Conservation (phyloP, 257 asterid genomes). For the Haberlea rhodopensis region DNA sequence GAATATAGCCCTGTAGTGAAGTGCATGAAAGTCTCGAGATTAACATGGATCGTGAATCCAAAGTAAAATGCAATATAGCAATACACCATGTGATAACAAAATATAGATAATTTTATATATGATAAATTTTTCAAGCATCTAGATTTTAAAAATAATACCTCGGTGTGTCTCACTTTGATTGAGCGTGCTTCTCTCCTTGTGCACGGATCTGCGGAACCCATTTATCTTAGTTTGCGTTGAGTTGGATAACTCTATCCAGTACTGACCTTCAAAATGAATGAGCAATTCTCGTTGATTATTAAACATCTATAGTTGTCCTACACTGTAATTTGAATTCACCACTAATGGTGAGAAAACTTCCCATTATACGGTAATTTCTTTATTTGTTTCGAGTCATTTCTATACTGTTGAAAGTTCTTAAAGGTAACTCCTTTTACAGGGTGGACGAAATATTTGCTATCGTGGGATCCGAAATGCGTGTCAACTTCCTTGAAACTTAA, state of each 20-base stretch:
- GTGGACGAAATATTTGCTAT: slow-evolving; percentile 55
- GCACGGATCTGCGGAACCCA: background rate
- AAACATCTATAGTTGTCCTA: background rate
- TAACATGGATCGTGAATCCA: background rate
- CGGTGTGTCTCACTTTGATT: background rate
- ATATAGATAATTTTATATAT: too few species aligned
- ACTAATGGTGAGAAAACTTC: background rate
- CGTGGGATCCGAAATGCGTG: slow-evolving; percentile 65
- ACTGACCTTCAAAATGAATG: background rate
- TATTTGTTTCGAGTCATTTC: background rate
- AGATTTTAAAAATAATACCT: background rate
- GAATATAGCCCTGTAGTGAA: too few species aligned
- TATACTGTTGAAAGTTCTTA: background rate
- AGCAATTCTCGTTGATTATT: background rate
- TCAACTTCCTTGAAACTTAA: slow-evolving; percentile 40
- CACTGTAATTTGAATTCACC: background rate
- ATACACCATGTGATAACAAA: background rate
- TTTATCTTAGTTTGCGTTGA: background rate
- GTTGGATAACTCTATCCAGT: background rate
- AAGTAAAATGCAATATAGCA: background rate
- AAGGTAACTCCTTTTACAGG: slow-evolving; percentile 33
- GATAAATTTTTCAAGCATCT: background rate
- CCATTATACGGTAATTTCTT: background rate
- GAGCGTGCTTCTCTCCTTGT: background rate
- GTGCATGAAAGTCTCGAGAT: background rate